Percentiles rank a stretch among this genome's conserved stretches.
Conservation (phyloP, 108 stramenopile species). For the Cyclotella cryptica region DNA sequence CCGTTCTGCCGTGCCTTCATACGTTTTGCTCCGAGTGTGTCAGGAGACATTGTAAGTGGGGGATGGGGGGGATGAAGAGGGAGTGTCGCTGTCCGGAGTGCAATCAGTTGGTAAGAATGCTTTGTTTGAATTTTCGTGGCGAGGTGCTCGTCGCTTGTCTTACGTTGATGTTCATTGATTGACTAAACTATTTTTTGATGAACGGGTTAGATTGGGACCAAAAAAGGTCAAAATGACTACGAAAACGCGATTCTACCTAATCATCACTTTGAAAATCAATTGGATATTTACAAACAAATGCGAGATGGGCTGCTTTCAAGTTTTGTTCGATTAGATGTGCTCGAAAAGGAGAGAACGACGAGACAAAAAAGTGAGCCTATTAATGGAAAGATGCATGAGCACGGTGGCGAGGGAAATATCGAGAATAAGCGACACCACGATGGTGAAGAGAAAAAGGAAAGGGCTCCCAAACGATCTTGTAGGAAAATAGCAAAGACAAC, state of each 20-base stretch:
- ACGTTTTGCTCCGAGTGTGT: conserved; percentile 71
- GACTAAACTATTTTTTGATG: neutral
- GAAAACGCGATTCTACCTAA: conserved; percentile 32
- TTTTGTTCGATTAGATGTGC: conserved; percentile 33
- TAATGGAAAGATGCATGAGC: neutral
- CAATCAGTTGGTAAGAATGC: conserved; percentile 18
- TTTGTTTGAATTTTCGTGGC: neutral
- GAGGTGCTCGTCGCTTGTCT: neutral
- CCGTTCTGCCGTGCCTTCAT: conserved; percentile 57
- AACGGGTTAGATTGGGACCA: neutral
- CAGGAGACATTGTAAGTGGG: conserved; percentile 38
- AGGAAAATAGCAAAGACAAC: conserved; percentile 3
- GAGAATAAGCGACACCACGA: neutral
- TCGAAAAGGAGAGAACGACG: conserved; percentile 10
- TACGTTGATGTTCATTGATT: neutral
- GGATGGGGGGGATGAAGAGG: conserved; percentile 25
- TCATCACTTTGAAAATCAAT: conserved; percentile 20
- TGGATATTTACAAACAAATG: conserved; percentile 30
- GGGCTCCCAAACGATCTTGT: conserved; percentile 23
- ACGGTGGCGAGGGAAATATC: neutral
- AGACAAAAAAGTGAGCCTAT: neutral
- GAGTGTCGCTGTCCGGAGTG: conserved; percentile 38
- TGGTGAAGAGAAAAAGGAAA: neutral
- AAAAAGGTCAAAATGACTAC: neutral
- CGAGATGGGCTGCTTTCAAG: conserved; percentile 18